Conservation (phyloP, 2,329 filamentous ascomycete species). For the Botryotinia calthae region DNA sequence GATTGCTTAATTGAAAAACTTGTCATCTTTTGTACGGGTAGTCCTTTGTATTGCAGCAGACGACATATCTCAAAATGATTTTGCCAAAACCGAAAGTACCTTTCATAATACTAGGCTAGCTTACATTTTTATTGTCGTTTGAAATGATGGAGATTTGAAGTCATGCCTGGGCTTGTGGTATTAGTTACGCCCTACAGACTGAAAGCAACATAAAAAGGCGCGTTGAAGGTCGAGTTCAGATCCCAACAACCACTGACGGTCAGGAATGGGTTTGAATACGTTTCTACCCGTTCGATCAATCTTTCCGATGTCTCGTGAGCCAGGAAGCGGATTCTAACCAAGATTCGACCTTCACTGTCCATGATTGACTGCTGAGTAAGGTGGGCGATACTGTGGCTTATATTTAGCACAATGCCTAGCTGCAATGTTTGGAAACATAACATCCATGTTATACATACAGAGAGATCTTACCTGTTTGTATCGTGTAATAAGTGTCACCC, state of each 20-base stretch:
- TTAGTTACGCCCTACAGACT: background rate
- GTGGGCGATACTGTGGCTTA: background rate
- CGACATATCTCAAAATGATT: background rate
- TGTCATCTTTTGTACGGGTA: background rate
- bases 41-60: background rate
- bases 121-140: background rate
- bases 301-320: background rate
- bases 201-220: background rate
- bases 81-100: background rate
- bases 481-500: background rate
- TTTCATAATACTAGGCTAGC: background rate
- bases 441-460: background rate
- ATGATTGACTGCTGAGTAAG: background rate
- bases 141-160: background rate
- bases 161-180: accelerated
- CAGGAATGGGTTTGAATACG: background rate
- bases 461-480: background rate
- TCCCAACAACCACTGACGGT: no score
- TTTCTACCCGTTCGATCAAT: background rate
- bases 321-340: background rate
- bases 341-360: background rate
- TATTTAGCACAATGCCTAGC: background rate
- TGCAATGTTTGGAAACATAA: background rate
- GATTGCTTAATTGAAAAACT: background rate
- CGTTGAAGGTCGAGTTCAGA: background rate